Evolutionary conservation across 257 asterid species (phyloP).

Genomic region (Solanum chilense): DNA sequence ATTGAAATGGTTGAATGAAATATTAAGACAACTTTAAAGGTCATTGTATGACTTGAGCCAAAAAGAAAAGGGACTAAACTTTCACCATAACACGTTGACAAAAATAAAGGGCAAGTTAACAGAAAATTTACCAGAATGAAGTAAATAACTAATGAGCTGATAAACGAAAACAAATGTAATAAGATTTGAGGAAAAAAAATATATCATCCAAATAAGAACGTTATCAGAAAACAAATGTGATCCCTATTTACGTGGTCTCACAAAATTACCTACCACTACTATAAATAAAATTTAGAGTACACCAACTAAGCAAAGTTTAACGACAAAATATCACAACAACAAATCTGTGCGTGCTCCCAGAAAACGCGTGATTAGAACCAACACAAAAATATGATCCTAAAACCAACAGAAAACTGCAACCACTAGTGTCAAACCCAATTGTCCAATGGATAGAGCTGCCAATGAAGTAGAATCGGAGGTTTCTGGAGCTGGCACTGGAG

Average conservation of each 20-base stretch:
- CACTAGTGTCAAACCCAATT: not conserved
- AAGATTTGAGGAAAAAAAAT: not conserved
- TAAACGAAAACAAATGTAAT: not conserved
- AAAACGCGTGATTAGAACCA: not conserved
- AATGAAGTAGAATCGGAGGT: slow-evolving; percentile 25
- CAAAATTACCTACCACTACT: not conserved
- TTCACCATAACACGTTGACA: not conserved
- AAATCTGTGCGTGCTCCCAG: not conserved
- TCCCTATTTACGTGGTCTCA: not conserved
- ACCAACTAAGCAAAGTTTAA: not conserved
- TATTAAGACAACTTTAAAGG: no score
- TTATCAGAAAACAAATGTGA: not conserved
- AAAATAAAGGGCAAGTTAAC: not conserved
- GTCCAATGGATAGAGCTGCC: slow-evolving; percentile 7
- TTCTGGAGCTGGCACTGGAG: slow-evolving; percentile 36
- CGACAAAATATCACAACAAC: not conserved
- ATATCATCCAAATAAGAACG: not conserved
- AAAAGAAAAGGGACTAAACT: not conserved
- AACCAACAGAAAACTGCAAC: slow-evolving; percentile 16
- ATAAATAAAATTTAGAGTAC: not conserved
- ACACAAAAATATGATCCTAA: not conserved
- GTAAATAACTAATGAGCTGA: not conserved
- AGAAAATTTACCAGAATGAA: not conserved
- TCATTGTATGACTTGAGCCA: no score
- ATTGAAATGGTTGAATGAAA: no score